Evolutionary conservation across 164 flowering plant species (phyloP), one percentile per base, ranked within the genome.

Genomic region (Berberis thunbergii): DNA sequence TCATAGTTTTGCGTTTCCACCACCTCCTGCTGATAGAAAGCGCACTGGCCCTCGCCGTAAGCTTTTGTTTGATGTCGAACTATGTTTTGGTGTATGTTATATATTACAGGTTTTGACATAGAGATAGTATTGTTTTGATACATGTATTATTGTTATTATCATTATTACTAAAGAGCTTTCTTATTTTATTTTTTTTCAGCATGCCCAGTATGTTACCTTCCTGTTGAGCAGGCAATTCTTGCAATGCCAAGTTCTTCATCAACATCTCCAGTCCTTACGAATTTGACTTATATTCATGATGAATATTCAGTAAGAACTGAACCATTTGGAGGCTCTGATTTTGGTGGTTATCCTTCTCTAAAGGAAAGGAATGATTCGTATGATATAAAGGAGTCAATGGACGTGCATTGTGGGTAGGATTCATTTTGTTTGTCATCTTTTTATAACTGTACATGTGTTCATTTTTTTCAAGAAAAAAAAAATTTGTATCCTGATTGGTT

Each of bases 301-400:
- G 85, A 84, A 72, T 79, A 71, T 70, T 74, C 86, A 43, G 59
- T 65, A 41, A 78, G 74, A 72, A 72, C 58, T 52, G 88, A 83
- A 69, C 63, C 74, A 60, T 74, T 71, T 76, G 97, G 91, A 76
- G 98, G 97, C 76, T 95, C 99, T 42, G 88, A 80, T 1, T 95
- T 95, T 74, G 99, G 99, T 76, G 99, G 99, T 69, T 95, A 86
- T 79, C 96, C 98, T 72, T 84, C 99, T 66, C 57, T 95, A 73
- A 64, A 71, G 68, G 88, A 86, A 75, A 83, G 99, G 70, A 77
- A 67, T 66, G 85, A 91, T 66, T 89, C 98, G 54, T 91, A 67
- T 74, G 81, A 89, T 70, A 76, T 95, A 59, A 79, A 80, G 69
- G 98, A 91, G 73, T 83, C 97, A 4, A 91, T 95, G 99, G 81